phyloP scores from a whole-genome alignment of 2,329 filamentous ascomycete genomes.

The Fusarium graminum region DNA sequence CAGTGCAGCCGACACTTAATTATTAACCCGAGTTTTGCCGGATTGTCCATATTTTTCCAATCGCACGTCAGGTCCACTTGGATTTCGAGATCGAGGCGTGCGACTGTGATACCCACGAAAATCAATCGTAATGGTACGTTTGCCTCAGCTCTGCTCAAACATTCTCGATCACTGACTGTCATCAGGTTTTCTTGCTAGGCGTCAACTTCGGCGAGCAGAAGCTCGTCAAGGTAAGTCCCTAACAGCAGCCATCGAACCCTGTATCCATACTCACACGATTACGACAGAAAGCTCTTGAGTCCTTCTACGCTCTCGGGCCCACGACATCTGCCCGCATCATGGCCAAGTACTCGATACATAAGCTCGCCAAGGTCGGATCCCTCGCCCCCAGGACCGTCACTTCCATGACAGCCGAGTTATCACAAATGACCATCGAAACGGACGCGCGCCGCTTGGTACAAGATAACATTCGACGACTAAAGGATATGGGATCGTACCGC shows the following conservation, averaged over 20 bases:
- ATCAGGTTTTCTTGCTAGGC: constrained; percentile 85
- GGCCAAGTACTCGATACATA: constrained; percentile 90
- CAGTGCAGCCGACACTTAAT: background rate
- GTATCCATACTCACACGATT: constrained; percentile 27
- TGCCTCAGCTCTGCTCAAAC: background rate
- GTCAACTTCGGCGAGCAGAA: constrained; percentile 86
- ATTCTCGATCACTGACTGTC: background rate
- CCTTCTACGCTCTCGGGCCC: constrained; percentile 87
- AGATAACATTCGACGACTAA: constrained; percentile 87
- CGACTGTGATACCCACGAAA: constrained; percentile 39
- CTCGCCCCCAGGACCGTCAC: constrained; percentile 82
- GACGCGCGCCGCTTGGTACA: constrained; percentile 82
- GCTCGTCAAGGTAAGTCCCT: constrained; percentile 79
- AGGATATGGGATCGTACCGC: constrained; percentile 91
- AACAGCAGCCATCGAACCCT: constrained; percentile 4
- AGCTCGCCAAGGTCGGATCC: constrained; percentile 80
- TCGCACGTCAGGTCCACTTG: constrained; percentile 19
- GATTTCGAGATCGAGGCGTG: constrained; percentile 41
- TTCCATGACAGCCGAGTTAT: constrained; percentile 85
- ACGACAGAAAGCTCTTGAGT: constrained; percentile 76
- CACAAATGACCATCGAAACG: constrained; percentile 93
- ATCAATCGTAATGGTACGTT: constrained; percentile 45
- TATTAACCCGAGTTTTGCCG: constrained; percentile 51
- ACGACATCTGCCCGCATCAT: constrained; percentile 79
- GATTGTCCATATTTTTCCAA: constrained; percentile 40